phyloP scores from a whole-genome alignment of 768 basidiomycete species.

The Pulveroboletus sp. region DNA sequence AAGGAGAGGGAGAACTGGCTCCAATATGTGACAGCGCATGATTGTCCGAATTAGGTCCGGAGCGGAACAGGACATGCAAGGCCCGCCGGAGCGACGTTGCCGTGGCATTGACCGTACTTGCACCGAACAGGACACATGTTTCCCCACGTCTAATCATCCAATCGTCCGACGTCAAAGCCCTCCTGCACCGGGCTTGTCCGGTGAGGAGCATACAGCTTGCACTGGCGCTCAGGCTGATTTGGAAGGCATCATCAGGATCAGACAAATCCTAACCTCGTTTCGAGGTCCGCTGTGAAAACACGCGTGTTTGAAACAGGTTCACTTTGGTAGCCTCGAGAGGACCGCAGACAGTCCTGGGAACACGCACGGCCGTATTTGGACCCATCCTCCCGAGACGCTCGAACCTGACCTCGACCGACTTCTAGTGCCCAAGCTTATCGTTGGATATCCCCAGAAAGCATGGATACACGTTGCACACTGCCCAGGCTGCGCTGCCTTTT shows the following conservation, averaged over 20 bases:
- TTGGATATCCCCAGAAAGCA: too few relatives aligned
- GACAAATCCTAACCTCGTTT: slow-evolving; percentile 19
- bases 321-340: background rate
- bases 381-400: background rate
- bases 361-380: background rate
- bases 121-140: slow-evolving; percentile 4
- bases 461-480: background rate
- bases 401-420: background rate
- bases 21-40: too few relatives aligned
- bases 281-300: slow-evolving; percentile 12
- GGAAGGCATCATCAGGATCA: slow-evolving; percentile 11
- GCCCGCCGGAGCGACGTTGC: background rate
- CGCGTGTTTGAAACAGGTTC: slow-evolving; percentile 6
- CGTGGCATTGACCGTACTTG: background rate
- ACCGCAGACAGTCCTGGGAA: background rate
- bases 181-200: too few relatives aligned
- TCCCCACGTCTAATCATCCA: background rate
- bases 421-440: too few relatives aligned
- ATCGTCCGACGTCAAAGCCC: too few relatives aligned
- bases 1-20: background rate
- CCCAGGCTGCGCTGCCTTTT: background rate
- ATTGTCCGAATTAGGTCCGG: too few relatives aligned
- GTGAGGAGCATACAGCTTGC: too few relatives aligned
- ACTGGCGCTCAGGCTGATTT: too few relatives aligned
- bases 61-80: background rate